A percentile compares a stretch with the other conserved stretches of the same genome.
Conservation (phyloP, 1,284 basidiomycete species). For the Ceratobasidium sp. region DNA sequence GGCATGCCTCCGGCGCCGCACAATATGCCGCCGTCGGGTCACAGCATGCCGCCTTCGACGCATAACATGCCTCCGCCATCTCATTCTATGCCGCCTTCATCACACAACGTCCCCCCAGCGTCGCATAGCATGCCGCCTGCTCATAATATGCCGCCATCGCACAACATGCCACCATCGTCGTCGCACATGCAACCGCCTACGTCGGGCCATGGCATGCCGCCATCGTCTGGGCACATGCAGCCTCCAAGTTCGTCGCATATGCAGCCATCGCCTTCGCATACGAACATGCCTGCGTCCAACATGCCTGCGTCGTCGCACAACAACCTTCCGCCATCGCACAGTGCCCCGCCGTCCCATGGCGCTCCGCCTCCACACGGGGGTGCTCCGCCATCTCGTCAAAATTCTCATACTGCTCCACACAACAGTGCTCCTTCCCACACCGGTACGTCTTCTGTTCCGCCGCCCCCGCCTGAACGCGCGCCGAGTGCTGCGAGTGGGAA, state of each 20-base stretch:
- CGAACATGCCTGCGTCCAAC: slow-evolving; percentile 51
- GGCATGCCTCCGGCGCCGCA: slow-evolving; percentile 4
- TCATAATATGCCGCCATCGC: neutral
- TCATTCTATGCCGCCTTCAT: slow-evolving; percentile 1
- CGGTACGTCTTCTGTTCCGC: slow-evolving; percentile 44
- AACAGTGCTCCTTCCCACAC: too few species aligned
- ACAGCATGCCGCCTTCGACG: slow-evolving; percentile 8
- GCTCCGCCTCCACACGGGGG: neutral
- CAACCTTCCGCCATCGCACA: slow-evolving; percentile 52
- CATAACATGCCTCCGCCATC: neutral
- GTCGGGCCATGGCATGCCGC: neutral
- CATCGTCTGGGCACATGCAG: neutral
- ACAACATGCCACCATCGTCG: neutral
- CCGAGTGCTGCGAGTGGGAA: slow-evolving; percentile 51
- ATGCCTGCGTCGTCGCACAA: slow-evolving; percentile 50
- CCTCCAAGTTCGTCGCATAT: neutral
- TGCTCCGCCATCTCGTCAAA: slow-evolving; percentile 4
- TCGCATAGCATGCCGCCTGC: slow-evolving; percentile 6
- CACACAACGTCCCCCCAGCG: too few species aligned
- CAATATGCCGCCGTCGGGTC: slow-evolving; percentile 6
- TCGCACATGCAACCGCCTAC: neutral
- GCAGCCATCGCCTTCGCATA: slow-evolving; percentile 46
- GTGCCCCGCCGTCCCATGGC: neutral
- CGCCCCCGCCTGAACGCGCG: slow-evolving; percentile 49
- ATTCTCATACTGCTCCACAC: neutral